phyloP scores from a whole-genome alignment of 2,329 filamentous ascomycete genomes.

The Phyllosticta citriasiana region DNA sequence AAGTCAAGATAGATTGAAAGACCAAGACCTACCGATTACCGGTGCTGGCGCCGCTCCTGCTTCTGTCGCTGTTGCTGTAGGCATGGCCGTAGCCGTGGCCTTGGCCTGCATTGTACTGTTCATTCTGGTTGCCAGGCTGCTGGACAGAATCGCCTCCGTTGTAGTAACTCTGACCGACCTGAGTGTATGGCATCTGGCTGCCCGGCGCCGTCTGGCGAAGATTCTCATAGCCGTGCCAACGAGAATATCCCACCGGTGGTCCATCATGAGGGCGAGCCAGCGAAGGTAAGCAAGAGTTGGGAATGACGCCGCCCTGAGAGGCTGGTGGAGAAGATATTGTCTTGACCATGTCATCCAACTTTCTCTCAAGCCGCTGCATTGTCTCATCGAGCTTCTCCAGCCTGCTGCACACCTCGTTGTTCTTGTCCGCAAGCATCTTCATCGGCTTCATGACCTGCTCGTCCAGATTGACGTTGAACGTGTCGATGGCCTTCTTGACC shows the following conservation, averaged over 20 bases:
- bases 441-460: slow-evolving; percentile 18
- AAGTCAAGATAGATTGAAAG: no score
- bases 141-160: background rate
- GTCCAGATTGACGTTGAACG: slow-evolving; percentile 14
- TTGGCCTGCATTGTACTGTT: background rate
- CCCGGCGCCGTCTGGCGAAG: background rate
- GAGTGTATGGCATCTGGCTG: background rate
- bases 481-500: slow-evolving; percentile 15
- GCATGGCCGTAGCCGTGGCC: background rate
- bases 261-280: background rate
- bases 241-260: background rate
- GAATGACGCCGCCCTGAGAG: background rate
- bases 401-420: slow-evolving; percentile 15
- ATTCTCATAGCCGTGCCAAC: slow-evolving; percentile 1
- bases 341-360: background rate
- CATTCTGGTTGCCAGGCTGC: background rate
- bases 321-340: background rate
- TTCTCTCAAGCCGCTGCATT: slow-evolving; percentile 15
- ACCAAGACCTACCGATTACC: background rate
- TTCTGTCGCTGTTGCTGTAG: background rate
- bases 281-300: background rate
- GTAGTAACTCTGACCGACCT: slow-evolving; percentile 5
- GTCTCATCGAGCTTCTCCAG: slow-evolving; percentile 21
- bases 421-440: slow-evolving; percentile 19
- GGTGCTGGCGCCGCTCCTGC: background rate